Base-by-base conservation (phyloP, 306 rosid species). In the Vigna hirtella region DNA sequence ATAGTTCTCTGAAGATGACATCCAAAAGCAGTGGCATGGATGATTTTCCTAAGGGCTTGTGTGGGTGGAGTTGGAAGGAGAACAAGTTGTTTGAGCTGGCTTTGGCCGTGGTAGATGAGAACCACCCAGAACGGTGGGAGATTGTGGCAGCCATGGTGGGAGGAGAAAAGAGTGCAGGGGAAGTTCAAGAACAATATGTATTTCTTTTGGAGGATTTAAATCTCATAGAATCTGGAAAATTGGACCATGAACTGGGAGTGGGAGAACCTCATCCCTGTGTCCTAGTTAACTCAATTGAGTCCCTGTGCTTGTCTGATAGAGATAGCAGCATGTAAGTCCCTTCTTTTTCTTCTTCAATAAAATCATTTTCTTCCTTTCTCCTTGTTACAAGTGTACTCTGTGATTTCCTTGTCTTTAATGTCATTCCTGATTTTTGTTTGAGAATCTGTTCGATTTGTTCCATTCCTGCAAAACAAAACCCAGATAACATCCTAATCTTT, bases 51-150 rank as follows among this genome's bases (percentile, higher is more conserved):
- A 82, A 76, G 72, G 78, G 81, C 22, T 40, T 72, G 83, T 38
- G 90, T 45, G 91, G 82, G 36, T 92, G 97, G 95, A 92, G 93
- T 83, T 90, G 93, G 95, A 90, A 90, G 84, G 93, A 92, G 88
- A 92, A 90, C 87, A 92, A 90, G 69, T 75, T 85, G 87, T 92
- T 92, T 80, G 97, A 92, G 88, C 61, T 87, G 70, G 97, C 95
- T 75, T 85, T 90, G 73, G 89, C 91, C 3, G 83, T 79, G 79
- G 91, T 92, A n/a, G 93, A 92, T 34, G 90, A 90, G 76, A 76
- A 83, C 53, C 85, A 89, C 59, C 96, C 93, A 28, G 82, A 86
- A 68, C 72, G 93, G 58, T 89, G 96, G 96, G 84, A 84, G 40
- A 64, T 84, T 13, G 87, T 89, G 59, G 96, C 91, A 7, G 81